These are phyloP conservation scores for Fusarium newnesense DNA, from an alignment of 2,329 filamentous ascomycete species.

Conservation along the genomic window DNA sequence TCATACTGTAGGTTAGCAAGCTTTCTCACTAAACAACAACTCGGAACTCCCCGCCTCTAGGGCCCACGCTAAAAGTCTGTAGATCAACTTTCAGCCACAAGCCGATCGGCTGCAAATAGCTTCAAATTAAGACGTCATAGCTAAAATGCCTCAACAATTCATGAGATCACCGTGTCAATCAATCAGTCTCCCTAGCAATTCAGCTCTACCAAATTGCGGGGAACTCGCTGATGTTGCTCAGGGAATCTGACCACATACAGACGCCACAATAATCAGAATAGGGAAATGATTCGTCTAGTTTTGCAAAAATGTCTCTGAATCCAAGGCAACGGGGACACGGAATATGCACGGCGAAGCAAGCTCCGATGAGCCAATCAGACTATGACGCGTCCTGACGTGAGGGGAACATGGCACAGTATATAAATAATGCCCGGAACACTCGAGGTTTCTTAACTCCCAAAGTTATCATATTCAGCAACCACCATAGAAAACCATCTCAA, in stretches of 20 bases:
- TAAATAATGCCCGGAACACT: neutral
- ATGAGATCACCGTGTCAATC: accelerated
- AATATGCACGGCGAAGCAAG: neutral
- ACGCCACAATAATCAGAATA: neutral
- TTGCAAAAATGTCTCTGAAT: neutral
- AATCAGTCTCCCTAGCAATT: neutral
- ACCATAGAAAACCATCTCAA: neutral
- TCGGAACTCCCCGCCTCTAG: neutral
- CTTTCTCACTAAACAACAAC: neutral
- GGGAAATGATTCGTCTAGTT: neutral
- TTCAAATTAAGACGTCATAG: neutral
- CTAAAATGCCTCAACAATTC: neutral
- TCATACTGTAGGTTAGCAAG: too few species aligned
- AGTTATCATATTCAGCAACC: neutral
- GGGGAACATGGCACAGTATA: neutral
- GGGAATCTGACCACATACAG: neutral
- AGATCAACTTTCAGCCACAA: neutral
- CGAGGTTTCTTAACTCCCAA: neutral
- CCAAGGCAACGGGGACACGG: neutral
- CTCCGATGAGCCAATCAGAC: neutral
- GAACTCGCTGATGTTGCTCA: neutral
- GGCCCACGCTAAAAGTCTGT: neutral
- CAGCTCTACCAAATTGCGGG: neutral
- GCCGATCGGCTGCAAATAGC: neutral
- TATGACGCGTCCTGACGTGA: neutral